Conservation (phyloP, 2,329 filamentous ascomycete genomes). For the Cucurbitaria berberidis region DNA sequence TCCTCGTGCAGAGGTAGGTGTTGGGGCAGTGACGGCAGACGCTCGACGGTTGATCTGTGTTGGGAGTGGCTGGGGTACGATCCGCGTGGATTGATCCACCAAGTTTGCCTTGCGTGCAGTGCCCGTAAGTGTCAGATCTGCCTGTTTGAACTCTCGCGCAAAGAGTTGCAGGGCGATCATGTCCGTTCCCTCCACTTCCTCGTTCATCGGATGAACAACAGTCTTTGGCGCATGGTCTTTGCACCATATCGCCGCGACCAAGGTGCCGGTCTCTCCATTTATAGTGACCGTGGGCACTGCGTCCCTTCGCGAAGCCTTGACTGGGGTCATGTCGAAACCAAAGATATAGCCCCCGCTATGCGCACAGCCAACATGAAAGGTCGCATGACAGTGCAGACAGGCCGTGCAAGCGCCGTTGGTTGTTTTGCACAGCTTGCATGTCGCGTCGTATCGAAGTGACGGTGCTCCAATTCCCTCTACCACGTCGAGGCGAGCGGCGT, state of each 20-base stretch:
- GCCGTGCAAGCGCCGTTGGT: slow-evolving; percentile 78
- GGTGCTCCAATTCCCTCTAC: slow-evolving; percentile 81
- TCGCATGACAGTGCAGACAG: slow-evolving; percentile 75
- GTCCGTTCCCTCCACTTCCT: slow-evolving; percentile 73
- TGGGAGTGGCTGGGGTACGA: slow-evolving; percentile 42
- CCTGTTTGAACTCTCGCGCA: slow-evolving; percentile 90
- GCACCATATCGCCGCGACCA: slow-evolving; percentile 89
- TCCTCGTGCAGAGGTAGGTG: slow-evolving; percentile 43
- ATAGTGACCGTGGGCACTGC: slow-evolving; percentile 80
- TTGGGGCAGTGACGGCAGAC: slow-evolving; percentile 44
- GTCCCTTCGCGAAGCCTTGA: slow-evolving; percentile 87
- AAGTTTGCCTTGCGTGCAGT: slow-evolving; percentile 92
- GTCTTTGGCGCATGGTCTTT: slow-evolving; percentile 79
- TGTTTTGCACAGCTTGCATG: slow-evolving; percentile 83
- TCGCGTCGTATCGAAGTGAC: slow-evolving; percentile 78
- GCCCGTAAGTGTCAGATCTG: slow-evolving; percentile 86
- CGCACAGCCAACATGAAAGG: slow-evolving; percentile 89
- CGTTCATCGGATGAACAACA: slow-evolving; percentile 78
- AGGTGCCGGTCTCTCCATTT: slow-evolving; percentile 79
- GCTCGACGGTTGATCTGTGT: slow-evolving; percentile 49
- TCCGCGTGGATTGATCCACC: slow-evolving; percentile 67
- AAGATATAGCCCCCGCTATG: slow-evolving; percentile 81
- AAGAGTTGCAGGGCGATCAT: slow-evolving; percentile 84
- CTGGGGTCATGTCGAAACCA: slow-evolving; percentile 87
- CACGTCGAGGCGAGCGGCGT: slow-evolving; percentile 78